Conservation (phyloP, 2,329 filamentous ascomycete genomes). For the Epicoccum nigrum region DNA sequence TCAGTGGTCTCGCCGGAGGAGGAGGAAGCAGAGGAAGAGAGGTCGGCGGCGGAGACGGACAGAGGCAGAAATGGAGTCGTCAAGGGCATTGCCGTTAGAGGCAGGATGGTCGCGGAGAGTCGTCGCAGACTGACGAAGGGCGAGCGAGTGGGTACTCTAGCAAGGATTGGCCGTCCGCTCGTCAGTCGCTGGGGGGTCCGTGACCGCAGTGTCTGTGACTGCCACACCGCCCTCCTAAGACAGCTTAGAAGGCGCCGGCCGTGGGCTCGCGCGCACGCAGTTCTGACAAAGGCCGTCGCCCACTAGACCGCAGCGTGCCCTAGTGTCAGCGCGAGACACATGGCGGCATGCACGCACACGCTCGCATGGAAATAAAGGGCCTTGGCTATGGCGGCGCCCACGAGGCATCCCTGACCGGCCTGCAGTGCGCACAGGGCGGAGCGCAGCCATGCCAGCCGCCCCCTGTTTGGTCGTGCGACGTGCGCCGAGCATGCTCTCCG, state of each 20-base stretch:
- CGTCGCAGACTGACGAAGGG: conserved; percentile 39
- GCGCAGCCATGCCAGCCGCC: conserved; percentile 19
- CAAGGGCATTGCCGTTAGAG: conserved; percentile 43
- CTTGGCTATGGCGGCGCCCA: conserved; percentile 41
- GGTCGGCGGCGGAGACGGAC: conserved; percentile 25
- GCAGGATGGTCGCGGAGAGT: conserved; percentile 42
- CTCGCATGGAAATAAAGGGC: conserved; percentile 36
- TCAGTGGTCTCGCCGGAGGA: conserved; percentile 12
- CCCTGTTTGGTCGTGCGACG: conserved; percentile 15
- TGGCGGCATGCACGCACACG: conserved; percentile 34
- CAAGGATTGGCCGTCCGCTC: conserved; percentile 33
- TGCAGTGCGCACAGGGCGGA: conserved; percentile 16
- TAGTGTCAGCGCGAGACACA: conserved; percentile 36
- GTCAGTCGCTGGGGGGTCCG: conserved; percentile 22
- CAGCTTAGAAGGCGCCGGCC: conserved; percentile 33
- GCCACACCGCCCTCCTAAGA: conserved; percentile 39
- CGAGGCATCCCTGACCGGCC: conserved; percentile 42
- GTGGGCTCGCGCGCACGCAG: conserved; percentile 38
- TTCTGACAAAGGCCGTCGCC: conserved; percentile 38
- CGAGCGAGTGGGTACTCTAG: conserved; percentile 44
- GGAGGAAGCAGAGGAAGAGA: conserved; percentile 23
- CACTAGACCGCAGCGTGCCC: conserved; percentile 19
- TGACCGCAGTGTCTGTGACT: conserved; percentile 31
- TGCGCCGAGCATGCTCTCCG: conserved; percentile 7
- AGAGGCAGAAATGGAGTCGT: conserved; percentile 39